phyloP scores from a whole-genome alignment of 192 early-diverging fungal species.

The Blastocladiella britannica region DNA sequence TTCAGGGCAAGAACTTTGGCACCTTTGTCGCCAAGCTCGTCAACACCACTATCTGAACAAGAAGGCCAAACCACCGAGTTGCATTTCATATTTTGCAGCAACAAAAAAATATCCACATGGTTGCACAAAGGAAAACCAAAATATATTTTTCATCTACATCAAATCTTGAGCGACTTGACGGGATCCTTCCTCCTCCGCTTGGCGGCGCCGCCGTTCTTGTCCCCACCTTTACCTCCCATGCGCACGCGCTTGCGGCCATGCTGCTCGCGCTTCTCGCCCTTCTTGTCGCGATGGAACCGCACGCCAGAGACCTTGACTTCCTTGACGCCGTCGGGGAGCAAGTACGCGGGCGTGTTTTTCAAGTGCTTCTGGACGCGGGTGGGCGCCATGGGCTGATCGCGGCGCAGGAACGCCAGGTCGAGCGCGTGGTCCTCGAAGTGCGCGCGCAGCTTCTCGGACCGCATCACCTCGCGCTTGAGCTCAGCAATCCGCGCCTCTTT shows the following conservation, averaged over 20 bases:
- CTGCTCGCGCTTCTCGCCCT: too few relatives aligned
- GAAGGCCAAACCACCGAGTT: too few relatives aligned
- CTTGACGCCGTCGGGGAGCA: constrained; percentile 46
- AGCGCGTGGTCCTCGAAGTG: constrained; percentile 94
- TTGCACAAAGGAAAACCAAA: too few relatives aligned
- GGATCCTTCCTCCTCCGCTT: not conserved
- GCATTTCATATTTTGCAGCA: too few relatives aligned
- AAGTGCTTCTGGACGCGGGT: constrained; percentile 65
- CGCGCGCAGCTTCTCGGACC: constrained; percentile 82
- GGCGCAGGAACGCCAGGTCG: constrained; percentile 74
- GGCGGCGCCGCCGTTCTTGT: not conserved
- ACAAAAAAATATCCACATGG: too few relatives aligned
- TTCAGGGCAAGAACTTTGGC: not conserved
- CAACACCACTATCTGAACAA: too few relatives aligned
- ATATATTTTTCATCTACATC: too few relatives aligned
- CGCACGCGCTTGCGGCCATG: not conserved
- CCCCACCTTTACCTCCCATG: not conserved
- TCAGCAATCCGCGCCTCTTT: constrained; percentile 88
- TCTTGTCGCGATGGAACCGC: not conserved
- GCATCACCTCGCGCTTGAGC: constrained; percentile 80
- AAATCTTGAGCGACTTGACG: not conserved
- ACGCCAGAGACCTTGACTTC: not conserved
- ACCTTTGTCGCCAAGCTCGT: not conserved
- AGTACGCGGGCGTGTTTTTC: constrained; percentile 80
- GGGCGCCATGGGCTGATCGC: constrained; percentile 74